Conservation (phyloP, 1,139 yeast species). For the Saccharomyces hybrid region DNA sequence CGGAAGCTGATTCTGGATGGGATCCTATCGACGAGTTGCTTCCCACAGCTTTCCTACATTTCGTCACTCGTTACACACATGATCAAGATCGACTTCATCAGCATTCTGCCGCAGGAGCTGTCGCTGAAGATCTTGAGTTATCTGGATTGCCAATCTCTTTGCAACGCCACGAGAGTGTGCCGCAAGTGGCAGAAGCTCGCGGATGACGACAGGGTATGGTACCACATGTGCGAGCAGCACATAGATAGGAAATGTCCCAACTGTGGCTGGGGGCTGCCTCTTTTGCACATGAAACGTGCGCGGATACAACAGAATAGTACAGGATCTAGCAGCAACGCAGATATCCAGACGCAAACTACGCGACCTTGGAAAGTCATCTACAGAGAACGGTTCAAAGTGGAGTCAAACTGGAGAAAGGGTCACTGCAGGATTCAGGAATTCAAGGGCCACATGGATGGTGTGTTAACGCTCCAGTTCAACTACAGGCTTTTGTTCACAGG, state of each 20-base stretch:
- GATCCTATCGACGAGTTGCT: conserved; percentile 80
- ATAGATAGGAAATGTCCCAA: conserved; percentile 94
- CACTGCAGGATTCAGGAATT: conserved; percentile 55
- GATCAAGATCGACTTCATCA: conserved; percentile 80
- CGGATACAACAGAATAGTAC: conserved; percentile 28
- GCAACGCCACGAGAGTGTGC: conserved; percentile 90
- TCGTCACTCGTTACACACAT: conserved; percentile 71
- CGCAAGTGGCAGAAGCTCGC: conserved; percentile 80
- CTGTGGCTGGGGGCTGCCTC: conserved; percentile 98
- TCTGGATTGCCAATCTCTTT: conserved; percentile 82
- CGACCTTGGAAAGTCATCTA: conserved; percentile 86
- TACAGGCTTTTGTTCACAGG: conserved; percentile 79
- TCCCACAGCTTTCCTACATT: conserved; percentile 82
- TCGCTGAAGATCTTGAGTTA: conserved; percentile 79
- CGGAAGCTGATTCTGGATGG: conserved; percentile 75
- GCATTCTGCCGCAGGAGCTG: conserved; percentile 78
- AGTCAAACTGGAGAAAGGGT: conserved; percentile 91
- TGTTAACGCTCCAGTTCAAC: conserved; percentile 76
- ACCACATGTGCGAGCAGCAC: conserved; percentile 96
- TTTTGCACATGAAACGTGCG: conserved; percentile 75
- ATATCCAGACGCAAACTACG: not conserved
- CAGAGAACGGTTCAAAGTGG: conserved; percentile 82
- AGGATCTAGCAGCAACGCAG: not conserved
- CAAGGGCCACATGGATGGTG: conserved; percentile 81
- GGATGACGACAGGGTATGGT: conserved; percentile 96